Percentiles rank a stretch among this genome's conserved stretches.
These are phyloP conservation scores for Ramularia endophylla DNA, from an alignment of 2,329 filamentous ascomycete species.

Conservation along the genomic window DNA sequence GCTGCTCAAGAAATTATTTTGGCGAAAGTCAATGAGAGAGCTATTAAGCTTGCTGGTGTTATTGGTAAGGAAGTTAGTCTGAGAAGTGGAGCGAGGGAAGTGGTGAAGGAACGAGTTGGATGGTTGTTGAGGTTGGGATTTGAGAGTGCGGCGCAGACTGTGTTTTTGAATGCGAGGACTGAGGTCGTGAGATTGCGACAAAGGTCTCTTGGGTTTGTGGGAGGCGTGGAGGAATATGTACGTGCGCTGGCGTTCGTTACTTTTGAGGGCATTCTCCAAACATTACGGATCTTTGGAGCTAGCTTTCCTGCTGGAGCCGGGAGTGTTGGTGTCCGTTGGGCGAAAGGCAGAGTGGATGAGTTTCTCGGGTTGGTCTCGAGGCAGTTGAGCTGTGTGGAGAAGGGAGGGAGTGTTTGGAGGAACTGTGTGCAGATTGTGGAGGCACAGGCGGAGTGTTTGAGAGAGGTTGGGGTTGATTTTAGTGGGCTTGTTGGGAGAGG, in stretches of 20 bases:
- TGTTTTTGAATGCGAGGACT: conserved; percentile 74
- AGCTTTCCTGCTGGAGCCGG: conserved; percentile 74
- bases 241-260: conserved; percentile 95
- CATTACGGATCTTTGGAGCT: conserved; percentile 48
- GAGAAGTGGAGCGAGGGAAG: conserved; percentile 67
- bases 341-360: conserved; percentile 86
- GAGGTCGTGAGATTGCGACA: conserved; percentile 74
- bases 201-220: conserved; percentile 91
- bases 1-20: conserved; percentile 89
- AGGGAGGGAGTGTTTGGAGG: conserved; percentile 68
- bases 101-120: conserved; percentile 72
- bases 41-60: conserved; percentile 67
- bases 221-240: conserved; percentile 81
- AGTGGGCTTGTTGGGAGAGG: conserved; percentile 68
- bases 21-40: conserved; percentile 84
- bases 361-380: conserved; percentile 79
- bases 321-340: conserved; percentile 96
- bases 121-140: conserved; percentile 86
- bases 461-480: conserved; percentile 87
- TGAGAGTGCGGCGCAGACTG: conserved; percentile 81
- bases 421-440: conserved; percentile 77
- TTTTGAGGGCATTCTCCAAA: conserved; percentile 91
- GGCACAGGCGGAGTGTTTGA: conserved; percentile 72
- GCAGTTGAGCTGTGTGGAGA: conserved; percentile 81
- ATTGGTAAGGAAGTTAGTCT: conserved; percentile 74